Base-by-base conservation (phyloP, 2,329 filamentous ascomycete species). In the Exophiala lecanii-corni region DNA sequence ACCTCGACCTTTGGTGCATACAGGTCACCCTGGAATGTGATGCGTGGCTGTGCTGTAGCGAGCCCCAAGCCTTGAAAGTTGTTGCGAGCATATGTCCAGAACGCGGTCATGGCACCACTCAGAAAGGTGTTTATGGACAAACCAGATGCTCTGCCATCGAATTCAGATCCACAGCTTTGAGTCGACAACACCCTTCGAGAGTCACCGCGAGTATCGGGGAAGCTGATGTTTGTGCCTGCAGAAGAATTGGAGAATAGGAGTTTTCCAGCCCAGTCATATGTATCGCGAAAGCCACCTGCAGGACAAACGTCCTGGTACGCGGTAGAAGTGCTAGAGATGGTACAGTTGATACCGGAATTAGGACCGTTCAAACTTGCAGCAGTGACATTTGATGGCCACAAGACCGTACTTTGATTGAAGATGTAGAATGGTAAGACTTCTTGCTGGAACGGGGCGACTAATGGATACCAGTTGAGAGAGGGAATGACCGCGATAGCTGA, bases 401-500 rank as follows among this genome's bases (percentile, higher is more conserved):
- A 33, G 15, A 46, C 43, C n/a, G 47, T 50, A 18, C 47, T 50
- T 35, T 50, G 35, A 16, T 50, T 50, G 37, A 47, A 50, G 20
- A 50, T 30, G 36, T 43, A 50, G 23, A 43, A 50, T 3, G 47
- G 47, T 2, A 50, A 33, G 9, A 50, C 40, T 9, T 47, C 36
- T 16, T 43, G 34, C 18, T 30, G 7, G 30, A 50, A 50, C 16
- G 47, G 45, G 17, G 30, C 34, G 21, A 45, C 42, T 19, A 50
- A 36, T 18, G 44, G 39, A 45, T 50, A 56, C 25, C 45, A 50
- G 32, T 55, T 49, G 9, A 54, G 32, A 16, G 44, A 43, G 9
- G 56, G 56, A 26, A 47, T 53, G 41, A 58, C 37, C n/a, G 53
- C 48, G 37, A 55, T 55, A 15, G 55, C 56, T 25, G 50, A 51